Evolutionary conservation across 371 early-diverging fungal species (phyloP).

Genomic region (Apophysomyces trapeziformis): DNA sequence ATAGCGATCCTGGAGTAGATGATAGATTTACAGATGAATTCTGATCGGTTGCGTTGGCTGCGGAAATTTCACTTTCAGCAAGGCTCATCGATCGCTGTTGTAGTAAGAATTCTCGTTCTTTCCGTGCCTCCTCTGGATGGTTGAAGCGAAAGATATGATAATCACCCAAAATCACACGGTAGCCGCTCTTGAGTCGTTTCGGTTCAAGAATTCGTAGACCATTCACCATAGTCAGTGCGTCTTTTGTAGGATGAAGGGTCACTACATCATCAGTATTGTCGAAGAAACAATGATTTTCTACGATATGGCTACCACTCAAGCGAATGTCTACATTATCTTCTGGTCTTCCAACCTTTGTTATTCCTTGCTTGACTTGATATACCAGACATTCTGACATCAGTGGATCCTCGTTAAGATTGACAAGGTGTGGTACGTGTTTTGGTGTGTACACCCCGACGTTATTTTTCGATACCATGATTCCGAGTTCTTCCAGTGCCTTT

Average conservation of each 20-base stretch:
- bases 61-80: slow-evolving; percentile 3
- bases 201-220: slow-evolving; percentile 69
- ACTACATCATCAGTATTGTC: slow-evolving; percentile 69
- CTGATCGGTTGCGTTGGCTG: neutral
- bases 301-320: slow-evolving; percentile 73
- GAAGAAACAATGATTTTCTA: slow-evolving; percentile 78
- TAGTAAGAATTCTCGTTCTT: slow-evolving; percentile 55
- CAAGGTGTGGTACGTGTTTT: slow-evolving; percentile 83
- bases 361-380: slow-evolving; percentile 83
- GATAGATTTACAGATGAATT: neutral
- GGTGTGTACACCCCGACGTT: slow-evolving; percentile 85
- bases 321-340: slow-evolving; percentile 72
- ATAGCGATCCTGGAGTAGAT: neutral
- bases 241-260: slow-evolving; percentile 63
- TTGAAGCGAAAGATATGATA: slow-evolving; percentile 86
- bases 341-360: slow-evolving; percentile 69
- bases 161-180: slow-evolving; percentile 83
- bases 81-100: slow-evolving; percentile 4
- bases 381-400: slow-evolving; percentile 90
- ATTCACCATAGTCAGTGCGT: slow-evolving; percentile 78
- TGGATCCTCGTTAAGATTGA: slow-evolving; percentile 91
- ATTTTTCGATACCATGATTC: slow-evolving; percentile 77
- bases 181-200: slow-evolving; percentile 70
- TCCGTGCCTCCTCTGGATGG: slow-evolving; percentile 84
- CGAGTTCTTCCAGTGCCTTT: slow-evolving; percentile 78